Evolutionary conservation across 352 stramenopile genomes (phyloP).

Genomic region (Plasmopara muralis): DNA sequence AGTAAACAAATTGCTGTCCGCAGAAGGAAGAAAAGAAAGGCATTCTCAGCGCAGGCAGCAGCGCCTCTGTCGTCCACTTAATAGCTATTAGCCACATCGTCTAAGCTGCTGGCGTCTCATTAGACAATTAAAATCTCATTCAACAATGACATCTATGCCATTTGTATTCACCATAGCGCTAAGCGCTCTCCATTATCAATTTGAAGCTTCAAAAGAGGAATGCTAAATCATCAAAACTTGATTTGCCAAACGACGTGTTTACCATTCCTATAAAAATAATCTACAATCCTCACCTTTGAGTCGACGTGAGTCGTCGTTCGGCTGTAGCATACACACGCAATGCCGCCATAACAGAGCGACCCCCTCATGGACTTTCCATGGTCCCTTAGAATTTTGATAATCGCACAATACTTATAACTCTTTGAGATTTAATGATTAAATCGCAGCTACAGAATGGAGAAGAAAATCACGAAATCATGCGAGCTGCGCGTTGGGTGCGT

Average conservation of each 20-base stretch:
- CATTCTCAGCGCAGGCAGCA: constrained; percentile 31
- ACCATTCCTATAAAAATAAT: too few relatives aligned
- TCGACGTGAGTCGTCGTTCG: too few relatives aligned
- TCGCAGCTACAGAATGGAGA: not conserved
- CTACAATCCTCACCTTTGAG: constrained; percentile 11
- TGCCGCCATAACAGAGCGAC: too few relatives aligned
- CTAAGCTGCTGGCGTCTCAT: not conserved
- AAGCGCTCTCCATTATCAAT: constrained; percentile 12
- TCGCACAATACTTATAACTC: not conserved
- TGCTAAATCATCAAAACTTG: constrained; percentile 5
- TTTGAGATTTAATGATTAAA: not conserved
- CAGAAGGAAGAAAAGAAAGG: constrained; percentile 23
- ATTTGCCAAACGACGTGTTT: too few relatives aligned
- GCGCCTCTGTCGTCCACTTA: constrained; percentile 12
- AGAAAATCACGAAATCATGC: constrained; percentile 10
- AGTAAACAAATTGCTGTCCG: too few relatives aligned
- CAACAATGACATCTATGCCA: constrained; percentile 26
- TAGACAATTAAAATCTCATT: constrained; percentile 18
- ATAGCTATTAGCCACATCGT: constrained; percentile 6
- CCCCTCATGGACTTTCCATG: too few relatives aligned
- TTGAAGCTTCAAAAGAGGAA: constrained; percentile 23
- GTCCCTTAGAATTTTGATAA: not conserved
- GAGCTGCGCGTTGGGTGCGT: constrained; percentile 29
- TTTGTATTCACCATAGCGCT: constrained; percentile 42
- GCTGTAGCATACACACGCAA: too few relatives aligned